These are phyloP conservation scores for Mollisia scopiformis DNA, from an alignment of 2,329 filamentous ascomycete genomes.

Conservation along the genomic window DNA sequence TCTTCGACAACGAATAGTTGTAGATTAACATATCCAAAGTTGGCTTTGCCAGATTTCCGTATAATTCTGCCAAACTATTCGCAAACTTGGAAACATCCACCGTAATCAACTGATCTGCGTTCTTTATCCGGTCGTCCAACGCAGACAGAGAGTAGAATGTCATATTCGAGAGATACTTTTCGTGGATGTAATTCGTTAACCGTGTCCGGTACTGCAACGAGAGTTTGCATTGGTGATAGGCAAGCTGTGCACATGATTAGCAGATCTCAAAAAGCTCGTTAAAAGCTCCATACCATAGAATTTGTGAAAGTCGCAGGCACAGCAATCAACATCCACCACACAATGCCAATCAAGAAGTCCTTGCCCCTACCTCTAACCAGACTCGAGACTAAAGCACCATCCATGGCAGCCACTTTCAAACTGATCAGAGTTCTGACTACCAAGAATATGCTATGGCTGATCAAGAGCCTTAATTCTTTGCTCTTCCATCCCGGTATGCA, in stretches of 20 bases:
- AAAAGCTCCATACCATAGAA: slow-evolving; percentile 74
- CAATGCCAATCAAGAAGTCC: slow-evolving; percentile 84
- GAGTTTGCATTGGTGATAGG: slow-evolving; percentile 95
- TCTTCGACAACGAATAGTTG: slow-evolving; percentile 90
- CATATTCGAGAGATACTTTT: slow-evolving; percentile 95
- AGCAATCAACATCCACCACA: slow-evolving; percentile 99
- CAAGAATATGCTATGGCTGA: slow-evolving; percentile 92
- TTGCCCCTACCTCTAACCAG: slow-evolving; percentile 88
- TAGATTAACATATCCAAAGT: slow-evolving; percentile 96
- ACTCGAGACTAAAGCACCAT: slow-evolving; percentile 89
- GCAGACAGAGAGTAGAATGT: slow-evolving; percentile 97
- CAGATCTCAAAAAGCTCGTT: not conserved
- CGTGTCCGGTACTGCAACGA: slow-evolving; percentile 91
- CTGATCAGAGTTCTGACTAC: slow-evolving; percentile 90
- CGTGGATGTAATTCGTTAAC: slow-evolving; percentile 92
- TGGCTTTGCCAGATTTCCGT: slow-evolving; percentile 95
- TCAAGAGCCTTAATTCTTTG: slow-evolving; percentile 82
- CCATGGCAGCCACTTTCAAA: slow-evolving; percentile 93
- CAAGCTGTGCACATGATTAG: slow-evolving; percentile 60
- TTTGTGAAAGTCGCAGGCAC: slow-evolving; percentile 97
- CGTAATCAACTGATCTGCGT: slow-evolving; percentile 95
- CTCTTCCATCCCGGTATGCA: slow-evolving; percentile 89
- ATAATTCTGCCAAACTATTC: slow-evolving; percentile 90
- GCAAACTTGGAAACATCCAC: slow-evolving; percentile 97
- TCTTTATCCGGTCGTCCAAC: slow-evolving; percentile 96